Conservation (phyloP, 768 basidiomycete species). For the Dentipellis sp. region DNA sequence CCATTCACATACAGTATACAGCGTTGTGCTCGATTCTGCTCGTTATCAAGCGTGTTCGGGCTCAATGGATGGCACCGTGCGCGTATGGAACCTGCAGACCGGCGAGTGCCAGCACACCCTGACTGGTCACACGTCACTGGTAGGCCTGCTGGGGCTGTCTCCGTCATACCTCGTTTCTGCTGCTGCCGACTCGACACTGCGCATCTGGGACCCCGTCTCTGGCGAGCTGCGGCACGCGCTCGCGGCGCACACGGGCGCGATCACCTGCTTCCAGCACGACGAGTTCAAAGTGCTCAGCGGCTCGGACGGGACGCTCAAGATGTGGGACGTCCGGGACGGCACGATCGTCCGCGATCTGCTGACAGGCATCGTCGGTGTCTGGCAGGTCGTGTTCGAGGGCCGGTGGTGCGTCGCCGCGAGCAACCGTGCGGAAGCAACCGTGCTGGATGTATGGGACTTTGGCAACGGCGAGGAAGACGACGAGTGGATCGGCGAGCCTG, state of each 20-base stretch:
- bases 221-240: slow-evolving; percentile 77
- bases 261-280: slow-evolving; percentile 98
- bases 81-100: slow-evolving; percentile 83
- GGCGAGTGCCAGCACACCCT: slow-evolving; percentile 76
- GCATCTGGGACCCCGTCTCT: slow-evolving; percentile 87
- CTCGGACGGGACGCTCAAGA: slow-evolving; percentile 92
- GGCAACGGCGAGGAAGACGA: slow-evolving; percentile 56
- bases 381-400: slow-evolving; percentile 96
- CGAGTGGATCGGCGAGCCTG: slow-evolving; percentile 78
- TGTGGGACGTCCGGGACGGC: slow-evolving; percentile 94
- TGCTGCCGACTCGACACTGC: slow-evolving; percentile 90
- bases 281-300: slow-evolving; percentile 96
- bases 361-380: slow-evolving; percentile 88
- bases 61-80: slow-evolving; percentile 96
- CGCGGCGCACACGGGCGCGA: slow-evolving; percentile 91
- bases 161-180: slow-evolving; percentile 89
- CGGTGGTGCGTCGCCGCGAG: slow-evolving; percentile 93
- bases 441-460: slow-evolving; percentile 89
- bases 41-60: slow-evolving; percentile 93
- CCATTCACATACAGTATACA: slow-evolving; percentile 62
- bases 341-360: slow-evolving; percentile 79
- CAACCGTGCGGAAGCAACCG: slow-evolving; percentile 67
- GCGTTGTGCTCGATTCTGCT: slow-evolving; percentile 80
- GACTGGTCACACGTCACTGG: slow-evolving; percentile 89
- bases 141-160: slow-evolving; percentile 86